These are phyloP conservation scores for Austroboletus niveus DNA, from an alignment of 1,284 basidiomycete species.

Conservation along the genomic window DNA sequence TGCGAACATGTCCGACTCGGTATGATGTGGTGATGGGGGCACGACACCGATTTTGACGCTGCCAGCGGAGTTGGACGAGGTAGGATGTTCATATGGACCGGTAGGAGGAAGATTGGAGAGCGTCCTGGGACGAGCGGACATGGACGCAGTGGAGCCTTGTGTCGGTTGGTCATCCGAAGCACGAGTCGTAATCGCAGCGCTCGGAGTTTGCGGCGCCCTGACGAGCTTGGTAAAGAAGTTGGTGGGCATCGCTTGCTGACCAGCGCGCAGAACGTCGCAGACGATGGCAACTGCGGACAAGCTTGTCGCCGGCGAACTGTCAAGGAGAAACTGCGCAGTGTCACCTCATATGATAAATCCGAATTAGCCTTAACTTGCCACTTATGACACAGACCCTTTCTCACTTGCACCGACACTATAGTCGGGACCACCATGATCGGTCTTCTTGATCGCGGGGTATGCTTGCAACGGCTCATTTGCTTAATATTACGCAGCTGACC, in stretches of 20 bases:
- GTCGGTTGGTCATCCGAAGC: slow-evolving; percentile 5
- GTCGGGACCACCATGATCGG: no score
- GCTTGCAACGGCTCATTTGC: no score
- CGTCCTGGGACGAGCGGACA: neutral
- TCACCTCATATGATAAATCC: no score
- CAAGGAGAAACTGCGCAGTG: no score
- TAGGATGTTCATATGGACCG: slow-evolving; percentile 5
- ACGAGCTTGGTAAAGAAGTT: slow-evolving; percentile 52
- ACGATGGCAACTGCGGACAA: no score
- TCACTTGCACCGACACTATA: no score
- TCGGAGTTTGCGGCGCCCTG: slow-evolving; percentile 26
- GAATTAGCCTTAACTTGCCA: no score
- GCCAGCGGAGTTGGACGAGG: slow-evolving; percentile 25
- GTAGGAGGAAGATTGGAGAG: slow-evolving; percentile 15
- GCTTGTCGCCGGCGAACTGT: no score
- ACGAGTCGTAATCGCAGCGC: neutral
- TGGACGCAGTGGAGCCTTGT: neutral
- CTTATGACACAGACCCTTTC: no score
- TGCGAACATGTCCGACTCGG: slow-evolving; percentile 18
- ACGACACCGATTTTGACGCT: slow-evolving; percentile 32
- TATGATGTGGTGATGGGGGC: slow-evolving; percentile 26
- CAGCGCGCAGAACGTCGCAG: neutral
- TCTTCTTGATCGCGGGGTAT: no score
- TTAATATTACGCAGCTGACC: no score
- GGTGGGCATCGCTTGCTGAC: slow-evolving; percentile 39